Base-by-base conservation (phyloP, 2,329 filamentous ascomycete genomes). In the Aspergillus fumigatiaffinis region DNA sequence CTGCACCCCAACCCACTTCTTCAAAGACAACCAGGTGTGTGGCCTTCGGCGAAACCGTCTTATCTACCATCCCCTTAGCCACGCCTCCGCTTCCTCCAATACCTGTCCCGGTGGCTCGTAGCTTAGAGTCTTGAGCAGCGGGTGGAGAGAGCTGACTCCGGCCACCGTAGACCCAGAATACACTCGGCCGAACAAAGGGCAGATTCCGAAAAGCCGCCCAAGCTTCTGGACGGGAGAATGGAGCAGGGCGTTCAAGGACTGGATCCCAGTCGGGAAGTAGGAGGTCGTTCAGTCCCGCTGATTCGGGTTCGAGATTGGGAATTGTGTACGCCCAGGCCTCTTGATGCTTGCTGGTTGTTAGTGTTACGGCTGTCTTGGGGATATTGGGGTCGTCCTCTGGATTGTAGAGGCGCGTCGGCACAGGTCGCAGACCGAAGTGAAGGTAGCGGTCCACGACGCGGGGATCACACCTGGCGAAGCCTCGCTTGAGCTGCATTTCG, bases 61-160 rank as follows among this genome's bases (percentile, higher is more conserved):
- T 66, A 52, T 63, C 56, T 4, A 65, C 63, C 56, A 56, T 67
- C 1, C 60, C 60, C 14, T 55, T 42, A 0, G 21, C 29, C 6
- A 56, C 54, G 3, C 66, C 66, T 5, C 67, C 66, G 51, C 58
- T 69, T 2, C 68, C 68, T 3, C 68, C 68, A 2, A 56, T 28
- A 1, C 62, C 64, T 0, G 59, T 63, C 1, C 66, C 68, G 1
- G 67, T 68, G 6, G 9, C 29, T 3, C 49, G 51, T 50, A 68
- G 46, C 35, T 66, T 68, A 1, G 38, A 9, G 3, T 66, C 61
- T 42, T 67, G 64, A 14, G 53, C 35, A 3, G 44, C 52, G 2
- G 52, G 52, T 4, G 48, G n/a, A 8, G 62, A 63, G 5, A 68
- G 50, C 48, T 52, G 61, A 25, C 64, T 68, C 14, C 54, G 41